Base-by-base conservation (phyloP, 805 yeast genomes). In the Gaillardinia entomophila region DNA sequence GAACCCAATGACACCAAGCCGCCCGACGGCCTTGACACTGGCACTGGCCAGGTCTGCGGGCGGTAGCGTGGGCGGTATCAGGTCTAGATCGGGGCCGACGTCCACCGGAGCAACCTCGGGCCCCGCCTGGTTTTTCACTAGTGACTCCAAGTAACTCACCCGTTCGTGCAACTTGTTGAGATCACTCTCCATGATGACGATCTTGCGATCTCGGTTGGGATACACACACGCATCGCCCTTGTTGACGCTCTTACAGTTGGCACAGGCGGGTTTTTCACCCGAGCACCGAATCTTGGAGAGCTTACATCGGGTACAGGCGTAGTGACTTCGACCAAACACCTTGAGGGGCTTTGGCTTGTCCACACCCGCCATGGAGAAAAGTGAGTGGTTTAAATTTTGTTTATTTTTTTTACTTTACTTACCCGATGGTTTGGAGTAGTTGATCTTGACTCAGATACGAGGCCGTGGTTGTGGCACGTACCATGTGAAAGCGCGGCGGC, bases 251-350 rank as follows among this genome's bases (percentile, higher is more conserved):
- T 54, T 57, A 46, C 71, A 64, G 36, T 62, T 64, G 7, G 66
- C 47, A 34, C 71, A 64, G 12, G 62, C 55, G 12, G 70, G 71
- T 30, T 50, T 52, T 27, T 58, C 68, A 5, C 71, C 71, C 19
- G 64, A 60, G 35, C 71, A 64, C 37, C 58, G 57, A 45, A 62
- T 60, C 34, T 64, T 64, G 31, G 61, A 53, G 27, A 58, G 31
- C 37, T 62, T 63, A 42, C 71, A 64, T 19, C 68, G 50, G n/a
- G 58, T 51, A 43, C 71, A 64, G 3, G 71, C 71, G 38, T 64
- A 63, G 38, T 64, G 71, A 27, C 56, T 45, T 24, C 71, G 45
- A 2, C 71, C 71, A 42, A 53, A 64, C 20, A 64, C 68, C 48
- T 62, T 63, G 19, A 64, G 43, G 12, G 68, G 71, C 16, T 41